Conservation (phyloP, 352 stramenopile species). For the Paralagenidium karlingii region DNA sequence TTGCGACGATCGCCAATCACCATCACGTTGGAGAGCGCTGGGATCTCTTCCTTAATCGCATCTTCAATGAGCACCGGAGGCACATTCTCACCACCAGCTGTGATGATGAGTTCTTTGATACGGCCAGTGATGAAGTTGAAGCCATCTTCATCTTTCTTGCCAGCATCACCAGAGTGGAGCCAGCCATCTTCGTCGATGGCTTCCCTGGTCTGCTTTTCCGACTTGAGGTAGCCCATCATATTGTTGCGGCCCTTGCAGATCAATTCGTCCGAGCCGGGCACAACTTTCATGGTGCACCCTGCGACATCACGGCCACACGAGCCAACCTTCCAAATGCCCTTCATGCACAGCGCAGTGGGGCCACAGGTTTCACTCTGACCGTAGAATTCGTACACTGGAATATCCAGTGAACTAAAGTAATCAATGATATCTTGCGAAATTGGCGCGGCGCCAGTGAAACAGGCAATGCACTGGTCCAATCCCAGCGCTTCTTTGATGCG, state of each 20-base stretch:
- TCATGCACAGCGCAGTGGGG: conserved; percentile 66
- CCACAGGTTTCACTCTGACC: conserved; percentile 88
- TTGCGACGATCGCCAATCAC: conserved; percentile 90
- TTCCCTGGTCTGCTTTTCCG: conserved; percentile 64
- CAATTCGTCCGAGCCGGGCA: conserved; percentile 51
- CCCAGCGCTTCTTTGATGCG: conserved; percentile 85
- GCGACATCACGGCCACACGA: conserved; percentile 72
- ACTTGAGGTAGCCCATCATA: conserved; percentile 85
- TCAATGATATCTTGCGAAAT: conserved; percentile 89
- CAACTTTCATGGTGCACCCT: conserved; percentile 41
- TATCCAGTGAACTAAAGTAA: conserved; percentile 91
- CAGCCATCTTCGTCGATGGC: conserved; percentile 89
- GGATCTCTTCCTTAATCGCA: conserved; percentile 81
- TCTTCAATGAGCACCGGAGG: conserved; percentile 88
- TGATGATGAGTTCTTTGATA: conserved; percentile 95
- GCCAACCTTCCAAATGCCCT: conserved; percentile 81
- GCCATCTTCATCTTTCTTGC: conserved; percentile 80
- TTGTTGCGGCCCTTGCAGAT: conserved; percentile 76
- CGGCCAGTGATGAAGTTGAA: conserved; percentile 93
- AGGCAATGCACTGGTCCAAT: conserved; percentile 76
- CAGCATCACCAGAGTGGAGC: conserved; percentile 90
- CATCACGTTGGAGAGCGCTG: conserved; percentile 84
- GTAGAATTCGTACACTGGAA: conserved; percentile 91
- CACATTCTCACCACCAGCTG: conserved; percentile 93
- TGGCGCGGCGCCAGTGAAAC: conserved; percentile 78